A percentile compares a stretch with the other conserved stretches of the same genome.
These are phyloP conservation scores for Nidula microcarpa DNA, from an alignment of 768 basidiomycete genomes.

Conservation along the genomic window DNA sequence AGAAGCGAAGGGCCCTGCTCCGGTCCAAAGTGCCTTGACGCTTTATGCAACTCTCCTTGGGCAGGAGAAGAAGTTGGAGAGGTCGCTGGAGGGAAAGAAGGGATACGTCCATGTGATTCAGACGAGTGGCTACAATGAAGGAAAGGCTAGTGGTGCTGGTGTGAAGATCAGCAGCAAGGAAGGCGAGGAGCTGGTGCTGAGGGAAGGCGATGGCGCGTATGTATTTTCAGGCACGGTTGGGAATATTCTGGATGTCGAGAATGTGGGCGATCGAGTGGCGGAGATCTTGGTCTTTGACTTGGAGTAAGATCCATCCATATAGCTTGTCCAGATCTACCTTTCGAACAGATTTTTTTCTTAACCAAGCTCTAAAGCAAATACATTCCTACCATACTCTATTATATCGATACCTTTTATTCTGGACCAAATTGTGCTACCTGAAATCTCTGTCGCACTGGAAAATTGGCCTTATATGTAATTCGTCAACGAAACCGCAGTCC, in stretches of 20 bases:
- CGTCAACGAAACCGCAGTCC: no score
- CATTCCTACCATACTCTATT: no score
- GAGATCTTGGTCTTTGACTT: conserved; percentile 84
- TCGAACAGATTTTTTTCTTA: no score
- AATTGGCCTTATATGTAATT: no score
- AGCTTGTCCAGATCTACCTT: no score
- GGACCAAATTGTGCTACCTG: no score
- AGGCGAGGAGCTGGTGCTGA: conserved; percentile 47
- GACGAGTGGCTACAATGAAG: conserved; percentile 74
- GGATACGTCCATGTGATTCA: conserved; percentile 87
- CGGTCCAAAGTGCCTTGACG: conserved; percentile 65
- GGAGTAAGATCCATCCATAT: conserved; percentile 27
- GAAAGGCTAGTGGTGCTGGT: conserved; percentile 49
- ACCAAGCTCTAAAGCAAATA: no score
- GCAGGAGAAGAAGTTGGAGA: conserved; percentile 47
- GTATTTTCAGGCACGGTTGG: conserved; percentile 46
- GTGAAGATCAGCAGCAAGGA: conserved; percentile 45
- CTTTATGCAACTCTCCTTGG: conserved; percentile 78
- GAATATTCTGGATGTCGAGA: conserved; percentile 44
- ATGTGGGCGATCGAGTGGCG: conserved; percentile 59
- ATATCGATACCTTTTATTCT: no score
- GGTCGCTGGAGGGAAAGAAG: conserved; percentile 51
- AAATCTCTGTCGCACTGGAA: no score
- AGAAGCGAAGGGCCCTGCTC: conserved; percentile 76
- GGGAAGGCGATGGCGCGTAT: conserved; percentile 90